A percentile compares a stretch with the other conserved stretches of the same genome.
Evolutionary conservation across 2,329 filamentous ascomycete species (phyloP).

Genomic region (Coniochaeta sp.): DNA sequence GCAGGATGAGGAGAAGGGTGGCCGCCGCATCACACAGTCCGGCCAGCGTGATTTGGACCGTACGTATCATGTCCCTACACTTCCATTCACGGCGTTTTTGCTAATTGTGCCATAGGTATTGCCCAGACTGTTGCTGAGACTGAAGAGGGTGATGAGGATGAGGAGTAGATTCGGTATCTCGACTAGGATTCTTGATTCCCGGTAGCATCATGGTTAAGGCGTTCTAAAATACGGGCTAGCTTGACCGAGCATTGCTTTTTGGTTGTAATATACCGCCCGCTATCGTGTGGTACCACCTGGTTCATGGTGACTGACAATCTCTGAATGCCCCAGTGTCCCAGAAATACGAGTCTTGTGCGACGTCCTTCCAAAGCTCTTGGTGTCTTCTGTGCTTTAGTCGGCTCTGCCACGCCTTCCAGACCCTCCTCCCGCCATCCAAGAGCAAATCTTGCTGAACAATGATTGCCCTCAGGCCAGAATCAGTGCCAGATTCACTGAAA

Average conservation of each 20-base stretch:
- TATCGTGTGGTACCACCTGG: not conserved
- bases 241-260: constrained; percentile 16
- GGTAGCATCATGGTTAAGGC: constrained; percentile 28
- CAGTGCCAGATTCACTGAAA: no score
- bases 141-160: constrained; percentile 60
- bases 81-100: not conserved
- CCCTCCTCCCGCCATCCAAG: no score
- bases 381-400: no score
- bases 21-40: constrained; percentile 93
- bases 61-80: constrained; percentile 21
- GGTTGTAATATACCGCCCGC: constrained; percentile 3
- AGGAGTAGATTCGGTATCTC: constrained; percentile 45
- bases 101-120: constrained; percentile 43
- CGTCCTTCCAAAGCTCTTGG: no score
- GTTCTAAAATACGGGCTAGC: constrained; percentile 20
- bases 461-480: no score
- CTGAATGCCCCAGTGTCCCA: not conserved
- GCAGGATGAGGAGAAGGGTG: constrained; percentile 97
- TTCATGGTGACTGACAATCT: not conserved
- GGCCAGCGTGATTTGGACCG: constrained; percentile 99
- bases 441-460: no score
- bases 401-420: no score
- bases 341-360: not conserved
- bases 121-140: constrained; percentile 73
- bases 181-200: constrained; percentile 19